phyloP scores from a whole-genome alignment of 345 rosid genomes.

The Odontarrhena argentea region DNA sequence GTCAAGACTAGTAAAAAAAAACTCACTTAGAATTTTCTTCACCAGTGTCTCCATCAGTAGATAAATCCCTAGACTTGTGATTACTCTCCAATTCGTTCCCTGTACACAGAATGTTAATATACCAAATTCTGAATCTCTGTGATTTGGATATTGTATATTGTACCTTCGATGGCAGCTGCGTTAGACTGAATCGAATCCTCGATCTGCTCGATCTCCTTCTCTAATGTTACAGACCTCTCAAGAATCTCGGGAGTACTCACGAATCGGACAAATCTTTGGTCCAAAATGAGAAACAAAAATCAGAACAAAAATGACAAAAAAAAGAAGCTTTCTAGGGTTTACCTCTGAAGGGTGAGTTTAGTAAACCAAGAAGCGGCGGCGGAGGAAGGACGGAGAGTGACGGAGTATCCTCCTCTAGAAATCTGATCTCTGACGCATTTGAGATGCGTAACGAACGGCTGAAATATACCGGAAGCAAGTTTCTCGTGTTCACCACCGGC shows the following conservation, averaged over 20 bases:
- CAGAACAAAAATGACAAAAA: neutral
- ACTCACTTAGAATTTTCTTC: conserved; percentile 90
- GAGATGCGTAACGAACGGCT: conserved; percentile 83
- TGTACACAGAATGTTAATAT: conserved; percentile 3
- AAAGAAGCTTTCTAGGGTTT: neutral
- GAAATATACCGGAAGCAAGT: conserved; percentile 80
- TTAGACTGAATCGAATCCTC: conserved; percentile 70
- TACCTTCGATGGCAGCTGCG: conserved; percentile 47
- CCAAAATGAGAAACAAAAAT: neutral
- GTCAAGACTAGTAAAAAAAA: conserved; percentile 1
- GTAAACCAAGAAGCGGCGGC: conserved; percentile 72
- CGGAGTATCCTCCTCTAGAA: conserved; percentile 87
- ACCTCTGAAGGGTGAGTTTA: conserved; percentile 89
- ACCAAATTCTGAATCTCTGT: conserved; percentile 19
- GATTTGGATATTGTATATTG: neutral
- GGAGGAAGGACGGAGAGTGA: conserved; percentile 65
- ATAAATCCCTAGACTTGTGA: conserved; percentile 49
- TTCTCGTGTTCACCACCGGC: conserved; percentile 77
- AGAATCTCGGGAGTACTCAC: conserved; percentile 94
- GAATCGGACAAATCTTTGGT: conserved; percentile 81
- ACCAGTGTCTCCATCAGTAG: conserved; percentile 44
- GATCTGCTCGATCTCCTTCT: conserved; percentile 82
- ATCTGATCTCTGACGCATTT: conserved; percentile 84
- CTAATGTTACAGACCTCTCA: conserved; percentile 87
- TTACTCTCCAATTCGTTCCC: conserved; percentile 48